Base-by-base conservation (phyloP, 1,284 basidiomycete genomes). In the Trametes versicolor region DNA sequence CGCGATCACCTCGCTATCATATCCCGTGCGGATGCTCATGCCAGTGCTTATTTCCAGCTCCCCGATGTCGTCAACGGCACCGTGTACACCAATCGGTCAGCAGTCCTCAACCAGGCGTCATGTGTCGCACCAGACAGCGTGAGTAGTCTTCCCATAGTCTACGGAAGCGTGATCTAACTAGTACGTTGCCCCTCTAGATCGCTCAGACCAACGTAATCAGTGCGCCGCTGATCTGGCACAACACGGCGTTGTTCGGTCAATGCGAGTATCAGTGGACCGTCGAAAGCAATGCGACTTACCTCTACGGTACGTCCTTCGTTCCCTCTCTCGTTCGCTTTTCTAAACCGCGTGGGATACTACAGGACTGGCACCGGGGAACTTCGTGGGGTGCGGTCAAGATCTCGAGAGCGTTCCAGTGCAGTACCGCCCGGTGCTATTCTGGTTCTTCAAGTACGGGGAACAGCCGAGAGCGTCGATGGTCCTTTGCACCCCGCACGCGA, bases 391-490 rank as follows among this genome's bases (percentile, higher is more conserved):
- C 48, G 47, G 54, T 54, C 49, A 61, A 10, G 56, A 62, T 43
- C 58, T 59, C 29, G 43, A 61, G 7, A 25, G 21, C 23, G 65
- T 69, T 5, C 75, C 78, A 0, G 69, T 73, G 8, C 77, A 82
- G 54, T 84, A 83, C 49, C 78, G 74, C 15, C 84, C 85, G 0
- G 78, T 85, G n/a, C 76, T 85, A 10, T 85, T 87, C 72, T 87
- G 85, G 86, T 85, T 85, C 71, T 86, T 87, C 74, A 80, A 80
- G 68, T 83, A 72, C 63, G 58, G 74, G 23, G 79, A 82, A 13
- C 56, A 65, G 21, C 68, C 80, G 0, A 68, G 66, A 53, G 76
- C 81, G 9, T 81, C 83, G 13, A 80, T 82, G 13, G 81, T 83
- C 2, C 76, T 84, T 49, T 87, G 85, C 73, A 77, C 64, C 27